Evolutionary conservation across 169 alveolate species (phyloP).

Genomic region (Theileria orientalis): DNA sequence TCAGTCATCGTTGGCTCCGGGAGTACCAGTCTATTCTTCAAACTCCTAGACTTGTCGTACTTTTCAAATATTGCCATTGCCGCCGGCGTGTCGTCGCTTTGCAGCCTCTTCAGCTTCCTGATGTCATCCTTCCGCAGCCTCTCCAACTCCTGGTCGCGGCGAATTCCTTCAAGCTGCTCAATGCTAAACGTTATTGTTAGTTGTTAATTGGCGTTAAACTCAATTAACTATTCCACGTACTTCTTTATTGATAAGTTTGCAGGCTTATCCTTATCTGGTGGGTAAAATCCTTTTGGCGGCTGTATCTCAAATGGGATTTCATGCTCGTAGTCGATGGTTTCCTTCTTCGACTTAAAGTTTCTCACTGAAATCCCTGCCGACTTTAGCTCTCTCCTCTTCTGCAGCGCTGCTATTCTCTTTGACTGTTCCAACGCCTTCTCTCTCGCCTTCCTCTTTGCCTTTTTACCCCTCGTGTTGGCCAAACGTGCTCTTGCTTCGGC

Average conservation of each 20-base stretch:
- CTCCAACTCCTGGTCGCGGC: conserved; percentile 91
- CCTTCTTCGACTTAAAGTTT: conserved; percentile 79
- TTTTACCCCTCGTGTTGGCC: conserved; percentile 99
- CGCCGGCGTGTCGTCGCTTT: conserved; percentile 88
- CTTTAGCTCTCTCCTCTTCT: conserved; percentile 96
- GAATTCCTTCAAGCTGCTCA: conserved; percentile 84
- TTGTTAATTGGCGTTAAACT: too few species aligned
- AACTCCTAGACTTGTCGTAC: conserved; percentile 67
- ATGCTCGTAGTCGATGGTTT: conserved; percentile 91
- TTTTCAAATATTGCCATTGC: conserved; percentile 87
- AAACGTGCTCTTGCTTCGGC: conserved; percentile 99
- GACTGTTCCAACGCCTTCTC: conserved; percentile 97
- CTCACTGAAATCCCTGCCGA: conserved; percentile 96
- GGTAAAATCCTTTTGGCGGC: conserved; percentile 93
- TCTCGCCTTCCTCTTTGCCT: conserved; percentile 98
- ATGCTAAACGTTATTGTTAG: too few species aligned
- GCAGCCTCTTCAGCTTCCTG: conserved; percentile 87
- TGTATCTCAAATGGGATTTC: conserved; percentile 94
- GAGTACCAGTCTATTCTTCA: conserved; percentile 63
- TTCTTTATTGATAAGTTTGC: conserved; percentile 76
- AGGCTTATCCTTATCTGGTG: conserved; percentile 82
- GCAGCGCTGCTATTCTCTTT: conserved; percentile 93
- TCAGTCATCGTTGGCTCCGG: conserved; percentile 85
- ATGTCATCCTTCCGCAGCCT: conserved; percentile 86
- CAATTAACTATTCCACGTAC: conserved; percentile 42